Conservation (phyloP, 371 early-diverging fungal genomes). For the Mucor plumbeus region DNA sequence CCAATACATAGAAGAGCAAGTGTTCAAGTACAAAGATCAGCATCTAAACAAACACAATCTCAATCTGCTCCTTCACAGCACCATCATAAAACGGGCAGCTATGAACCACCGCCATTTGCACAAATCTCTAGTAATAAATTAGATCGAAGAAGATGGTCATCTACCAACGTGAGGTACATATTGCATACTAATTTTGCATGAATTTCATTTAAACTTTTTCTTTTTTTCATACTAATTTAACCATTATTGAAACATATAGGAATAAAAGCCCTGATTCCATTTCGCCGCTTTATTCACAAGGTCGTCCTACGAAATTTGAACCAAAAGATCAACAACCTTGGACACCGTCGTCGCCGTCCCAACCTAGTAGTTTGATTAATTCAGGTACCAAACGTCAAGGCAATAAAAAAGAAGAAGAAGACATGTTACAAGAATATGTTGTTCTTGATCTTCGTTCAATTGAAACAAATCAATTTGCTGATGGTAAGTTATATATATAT, state of each 20-base stretch:
- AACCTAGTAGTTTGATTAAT: conserved; percentile 5
- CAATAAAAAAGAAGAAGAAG: conserved; percentile 52
- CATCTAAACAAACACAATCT: neutral
- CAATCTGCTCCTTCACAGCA: conserved; percentile 2
- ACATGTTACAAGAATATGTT: conserved; percentile 80
- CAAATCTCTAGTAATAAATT: conserved; percentile 4
- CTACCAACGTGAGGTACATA: conserved; percentile 9
- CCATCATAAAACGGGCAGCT: conserved; percentile 7
- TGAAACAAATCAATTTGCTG: conserved; percentile 88
- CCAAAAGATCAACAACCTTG: conserved; percentile 2
- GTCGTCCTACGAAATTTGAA: conserved; percentile 18
- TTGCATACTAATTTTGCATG: neutral
- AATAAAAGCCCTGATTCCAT: conserved; percentile 1
- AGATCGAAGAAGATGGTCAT: conserved; percentile 7
- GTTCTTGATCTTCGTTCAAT: conserved; percentile 83
- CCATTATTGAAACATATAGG: neutral
- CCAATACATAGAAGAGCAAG: conserved; percentile 1
- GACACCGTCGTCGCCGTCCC: conserved; percentile 20
- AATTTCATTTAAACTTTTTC: neutral
- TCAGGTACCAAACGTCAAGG: conserved; percentile 16
- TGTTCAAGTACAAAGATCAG: conserved; percentile 1
- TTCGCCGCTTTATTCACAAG: conserved; percentile 25
- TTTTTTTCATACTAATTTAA: no score
- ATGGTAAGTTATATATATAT: conserved; percentile 60
- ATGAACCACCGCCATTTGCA: conserved; percentile 49